Percentiles rank a stretch among this genome's conserved stretches.
phyloP scores from a whole-genome alignment of 2,329 filamentous ascomycete genomes.

The Exophiala lecanii-corni region DNA sequence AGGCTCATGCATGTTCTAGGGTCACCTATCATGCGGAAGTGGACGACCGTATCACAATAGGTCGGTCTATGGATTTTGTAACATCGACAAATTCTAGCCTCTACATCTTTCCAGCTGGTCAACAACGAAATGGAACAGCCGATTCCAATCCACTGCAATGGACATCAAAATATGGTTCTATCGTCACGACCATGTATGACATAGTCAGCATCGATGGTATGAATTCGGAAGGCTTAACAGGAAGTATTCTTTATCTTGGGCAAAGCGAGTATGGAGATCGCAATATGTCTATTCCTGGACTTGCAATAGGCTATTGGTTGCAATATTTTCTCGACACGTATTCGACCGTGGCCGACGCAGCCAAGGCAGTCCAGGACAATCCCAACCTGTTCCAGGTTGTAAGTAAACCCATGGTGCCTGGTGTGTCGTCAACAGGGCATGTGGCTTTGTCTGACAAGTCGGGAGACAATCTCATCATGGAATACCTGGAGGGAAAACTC shows the following conservation, averaged over 20 bases:
- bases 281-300: constrained; percentile 1
- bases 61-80: constrained; percentile 9
- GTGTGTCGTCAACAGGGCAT: constrained; percentile 5
- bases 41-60: constrained; percentile 4
- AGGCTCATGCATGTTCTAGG: constrained; percentile 7
- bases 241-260: constrained; percentile 7
- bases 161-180: constrained; percentile 7
- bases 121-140: constrained; percentile 1
- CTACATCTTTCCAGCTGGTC: constrained; percentile 6
- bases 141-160: constrained; percentile 2
- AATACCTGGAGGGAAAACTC: constrained; percentile 6
- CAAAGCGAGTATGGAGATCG: constrained; percentile 5
- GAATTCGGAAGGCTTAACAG: constrained; percentile 5
- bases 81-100: constrained; percentile 6
- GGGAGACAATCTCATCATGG: constrained; percentile 8
- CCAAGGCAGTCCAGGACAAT: neutral
- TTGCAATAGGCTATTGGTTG: constrained; percentile 2
- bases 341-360: neutral
- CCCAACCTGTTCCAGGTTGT: constrained; percentile 1
- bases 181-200: constrained; percentile 7
- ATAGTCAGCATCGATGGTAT: constrained; percentile 5
- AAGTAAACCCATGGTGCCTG: neutral
- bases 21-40: constrained; percentile 4
- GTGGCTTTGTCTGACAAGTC: constrained; percentile 3
- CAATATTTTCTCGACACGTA: constrained; percentile 7